Percentiles rank a stretch among this genome's conserved stretches.
Evolutionary conservation across 495 filamentous ascomycete species (phyloP).

Genomic region (Podospora didyma): DNA sequence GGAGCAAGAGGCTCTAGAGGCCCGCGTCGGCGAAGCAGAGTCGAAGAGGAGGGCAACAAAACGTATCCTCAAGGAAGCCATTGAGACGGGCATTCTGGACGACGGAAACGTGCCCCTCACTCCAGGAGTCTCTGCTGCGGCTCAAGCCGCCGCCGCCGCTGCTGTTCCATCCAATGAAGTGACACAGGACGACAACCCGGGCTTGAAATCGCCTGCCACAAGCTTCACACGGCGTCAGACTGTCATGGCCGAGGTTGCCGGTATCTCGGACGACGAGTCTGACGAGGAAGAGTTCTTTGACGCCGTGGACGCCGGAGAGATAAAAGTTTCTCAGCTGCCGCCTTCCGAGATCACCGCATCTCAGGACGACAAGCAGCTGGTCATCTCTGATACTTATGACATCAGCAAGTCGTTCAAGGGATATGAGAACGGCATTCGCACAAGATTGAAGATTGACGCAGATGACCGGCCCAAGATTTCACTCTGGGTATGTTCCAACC

Average conservation of each 20-base stretch:
- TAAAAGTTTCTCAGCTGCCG: conserved; percentile 63
- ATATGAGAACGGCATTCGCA: conserved; percentile 81
- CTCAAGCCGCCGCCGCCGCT: conserved; percentile 24
- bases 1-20: conserved; percentile 89
- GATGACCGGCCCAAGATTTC: conserved; percentile 92
- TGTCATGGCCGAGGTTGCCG: conserved; percentile 55
- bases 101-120: conserved; percentile 36
- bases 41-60: conserved; percentile 86
- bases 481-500: conserved; percentile 70
- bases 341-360: conserved; percentile 43
- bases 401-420: conserved; percentile 78
- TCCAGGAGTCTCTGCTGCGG: conserved; percentile 24
- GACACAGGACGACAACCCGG: conserved; percentile 27
- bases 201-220: conserved; percentile 42
- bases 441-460: conserved; percentile 79
- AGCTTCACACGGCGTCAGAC: conserved; percentile 50
- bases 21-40: conserved; percentile 82
- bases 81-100: conserved; percentile 56
- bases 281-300: conserved; percentile 97
- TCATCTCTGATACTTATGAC: conserved; percentile 47
- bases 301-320: conserved; percentile 87
- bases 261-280: conserved; percentile 72
- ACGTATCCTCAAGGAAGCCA: conserved; percentile 79
- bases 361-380: conserved; percentile 34
- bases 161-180: conserved; percentile 27